Evolutionary conservation across 305 asterid species (phyloP), one percentile per base, ranked within the genome.

Genomic region (Fraxinus sp.): DNA sequence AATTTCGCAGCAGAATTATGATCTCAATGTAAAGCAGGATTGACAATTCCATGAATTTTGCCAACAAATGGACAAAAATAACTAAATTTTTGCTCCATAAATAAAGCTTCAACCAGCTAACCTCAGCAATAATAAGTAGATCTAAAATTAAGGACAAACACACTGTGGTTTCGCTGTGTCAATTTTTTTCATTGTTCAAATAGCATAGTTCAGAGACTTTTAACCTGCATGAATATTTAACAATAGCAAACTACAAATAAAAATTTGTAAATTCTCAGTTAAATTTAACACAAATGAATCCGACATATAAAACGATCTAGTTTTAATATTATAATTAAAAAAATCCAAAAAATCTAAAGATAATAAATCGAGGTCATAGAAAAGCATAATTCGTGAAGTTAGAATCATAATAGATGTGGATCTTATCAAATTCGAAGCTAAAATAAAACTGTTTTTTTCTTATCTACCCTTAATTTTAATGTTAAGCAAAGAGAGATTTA

Each of bases 271-370:
- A 4, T 64, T 37, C 72, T 39, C 30, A 30, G 66, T 35, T 44
- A 77, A 22, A 8, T 74, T 14, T 5, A n/a, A 79, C 74, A 16
- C 28, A 30, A 49, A 76, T 5, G 55, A 75, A 64, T 68, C 74
- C 1, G 20, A 28, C 22, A 49, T 18, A 32, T 24, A 75, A 70
- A 22, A 5, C 26, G 16, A 49, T 14, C 6, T 11, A 52, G 9
- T 3, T 1, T 16, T 28, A 9, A 41, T 0, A 7, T 32, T 76
- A 3, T 30, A 4, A 46, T 41, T 8, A 52, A 30, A 26, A 52
- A 66, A 74, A 81, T 70, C 28, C 66, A 68, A 68, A n/a, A 81
- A 86, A 85, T 83, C 85, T 83, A 77, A 14, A 62, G 78, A 52
- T 73, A 76, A 37, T 6, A 70, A 74, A 78, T 79, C 78, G 46